Base-by-base conservation (phyloP, 1,284 basidiomycete genomes). In the Puccinia horiana region DNA sequence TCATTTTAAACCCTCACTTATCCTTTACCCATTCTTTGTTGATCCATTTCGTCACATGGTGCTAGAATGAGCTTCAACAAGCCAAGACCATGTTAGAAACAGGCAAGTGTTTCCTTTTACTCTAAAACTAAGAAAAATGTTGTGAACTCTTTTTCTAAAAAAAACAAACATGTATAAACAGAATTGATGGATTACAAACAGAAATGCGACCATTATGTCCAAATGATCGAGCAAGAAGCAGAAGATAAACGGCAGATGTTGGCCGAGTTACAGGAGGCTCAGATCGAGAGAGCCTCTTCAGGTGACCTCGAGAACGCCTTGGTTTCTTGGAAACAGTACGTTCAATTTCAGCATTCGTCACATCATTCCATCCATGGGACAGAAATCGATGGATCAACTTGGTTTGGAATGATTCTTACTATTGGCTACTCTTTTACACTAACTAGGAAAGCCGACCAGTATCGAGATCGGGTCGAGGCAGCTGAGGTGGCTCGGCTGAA, bases 401-500 rank as follows among this genome's bases (percentile, higher is more conserved):
- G n/a, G 18, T 35, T 37, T 73, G 37, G 11, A 8, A 26, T 52
- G 54, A 58, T 76, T 76, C 16, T 54, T 47, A 42, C n/a, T 35
- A 37, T 42, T 42, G 23, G 6, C 40, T 29, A 49, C 91, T 44
- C 92, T 87, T 91, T 92, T 85, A 87, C 32, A 14, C n/a, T 26
- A 20, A 29, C 8, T 61, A 80, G 83, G 81, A 93, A 93, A 85
- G 89, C 91, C 42, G 89, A 90, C 69, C 88, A 89, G 0, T 91
- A 91, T 82, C 89, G 91, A 58, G 89, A 90, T 78, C 89, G 90
- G n/a, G 88, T 93, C 40, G 92, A 93, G 86, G 90, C 90, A 26
- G 89, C 91, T 4, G 93, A 93, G 85, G 90, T 93, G 77, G 91
- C 90, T 1, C 89, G 90, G 69, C 91, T 90, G 8, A 92, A 91